Conservation (phyloP, 1,284 basidiomycete genomes). For the Cryptococcus jaspeensis region DNA sequence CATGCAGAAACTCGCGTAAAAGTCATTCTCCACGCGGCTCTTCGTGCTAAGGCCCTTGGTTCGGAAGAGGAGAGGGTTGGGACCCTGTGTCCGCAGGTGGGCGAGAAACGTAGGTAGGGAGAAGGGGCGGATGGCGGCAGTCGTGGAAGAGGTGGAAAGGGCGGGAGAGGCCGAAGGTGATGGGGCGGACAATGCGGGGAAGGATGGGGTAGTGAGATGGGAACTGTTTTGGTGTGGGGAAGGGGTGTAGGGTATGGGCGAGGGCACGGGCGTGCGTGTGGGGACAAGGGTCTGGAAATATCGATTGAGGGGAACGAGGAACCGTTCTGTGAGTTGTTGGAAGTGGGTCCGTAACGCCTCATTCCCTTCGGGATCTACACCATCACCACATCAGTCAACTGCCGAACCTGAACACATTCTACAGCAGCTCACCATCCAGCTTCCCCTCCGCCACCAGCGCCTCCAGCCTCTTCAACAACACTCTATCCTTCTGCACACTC, state of each 20-base stretch:
- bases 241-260: background rate
- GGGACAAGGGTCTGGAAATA: conserved; percentile 91
- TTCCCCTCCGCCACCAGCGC: conserved; percentile 41
- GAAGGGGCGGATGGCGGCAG: conserved; percentile 65
- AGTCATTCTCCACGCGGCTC: conserved; percentile 48
- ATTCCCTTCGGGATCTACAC: conserved; percentile 55
- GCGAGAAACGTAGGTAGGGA: conserved; percentile 73
- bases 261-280: conserved; percentile 13
- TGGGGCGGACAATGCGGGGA: background rate
- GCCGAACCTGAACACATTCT: background rate
- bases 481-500: conserved; percentile 78
- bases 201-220: background rate
- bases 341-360: conserved; percentile 77
- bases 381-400: conserved; percentile 2
- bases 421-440: conserved; percentile 37
- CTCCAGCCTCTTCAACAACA: conserved; percentile 58
- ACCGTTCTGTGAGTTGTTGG: conserved; percentile 77
- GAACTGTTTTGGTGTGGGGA: background rate
- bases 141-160: conserved; percentile 1
- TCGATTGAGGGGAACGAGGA: conserved; percentile 88
- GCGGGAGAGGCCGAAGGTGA: background rate
- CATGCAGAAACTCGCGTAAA: conserved; percentile 51
- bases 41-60: conserved; percentile 43
- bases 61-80: conserved; percentile 66
- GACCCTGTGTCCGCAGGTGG: conserved; percentile 76